These are phyloP conservation scores for Zygosaccharomyces sapae DNA, from an alignment of 1,139 yeast species.

Conservation along the genomic window DNA sequence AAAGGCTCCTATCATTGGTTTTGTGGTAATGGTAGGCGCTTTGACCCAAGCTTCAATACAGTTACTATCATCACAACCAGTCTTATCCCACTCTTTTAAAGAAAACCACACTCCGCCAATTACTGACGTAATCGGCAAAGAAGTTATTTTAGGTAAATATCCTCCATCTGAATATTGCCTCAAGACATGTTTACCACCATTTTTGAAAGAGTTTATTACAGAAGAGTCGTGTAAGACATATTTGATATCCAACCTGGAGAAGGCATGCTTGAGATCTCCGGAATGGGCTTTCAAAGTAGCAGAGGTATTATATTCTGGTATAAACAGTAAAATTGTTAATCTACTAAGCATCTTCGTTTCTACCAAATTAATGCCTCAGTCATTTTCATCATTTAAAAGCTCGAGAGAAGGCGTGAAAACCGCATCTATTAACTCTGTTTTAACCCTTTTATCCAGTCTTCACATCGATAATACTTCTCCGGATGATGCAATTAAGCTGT, in stretches of 20 bases:
- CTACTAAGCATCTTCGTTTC: slow-evolving; percentile 39
- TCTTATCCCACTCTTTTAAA: slow-evolving; percentile 35
- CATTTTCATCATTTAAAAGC: slow-evolving; percentile 64
- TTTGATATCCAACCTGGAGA: slow-evolving; percentile 64
- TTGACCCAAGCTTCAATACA: slow-evolving; percentile 41
- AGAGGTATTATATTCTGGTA: slow-evolving; percentile 42
- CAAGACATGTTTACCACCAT: slow-evolving; percentile 30
- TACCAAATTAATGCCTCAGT: slow-evolving; percentile 54
- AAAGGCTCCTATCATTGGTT: slow-evolving; percentile 33
- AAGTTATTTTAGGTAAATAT: slow-evolving; percentile 46
- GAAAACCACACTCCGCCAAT: slow-evolving; percentile 23
- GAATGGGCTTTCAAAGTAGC: slow-evolving; percentile 59
- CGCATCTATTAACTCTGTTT: slow-evolving; percentile 48
- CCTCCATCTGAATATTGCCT: slow-evolving; percentile 38
- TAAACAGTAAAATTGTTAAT: slow-evolving; percentile 40
- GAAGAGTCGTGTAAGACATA: slow-evolving; percentile 42
- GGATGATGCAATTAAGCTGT: slow-evolving; percentile 35
- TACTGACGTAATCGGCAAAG: slow-evolving; percentile 38
- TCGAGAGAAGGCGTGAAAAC: slow-evolving; percentile 61
- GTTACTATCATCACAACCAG: slow-evolving; percentile 43
- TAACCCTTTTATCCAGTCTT: slow-evolving; percentile 21
- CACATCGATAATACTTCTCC: slow-evolving; percentile 18
- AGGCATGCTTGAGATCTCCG: slow-evolving; percentile 75
- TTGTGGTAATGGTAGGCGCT: slow-evolving; percentile 40
- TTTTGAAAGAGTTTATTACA: slow-evolving; percentile 43